Percentiles rank a stretch among this genome's conserved stretches.
Conservation (phyloP, 139 green algal species). For the Chlorella sp. region DNA sequence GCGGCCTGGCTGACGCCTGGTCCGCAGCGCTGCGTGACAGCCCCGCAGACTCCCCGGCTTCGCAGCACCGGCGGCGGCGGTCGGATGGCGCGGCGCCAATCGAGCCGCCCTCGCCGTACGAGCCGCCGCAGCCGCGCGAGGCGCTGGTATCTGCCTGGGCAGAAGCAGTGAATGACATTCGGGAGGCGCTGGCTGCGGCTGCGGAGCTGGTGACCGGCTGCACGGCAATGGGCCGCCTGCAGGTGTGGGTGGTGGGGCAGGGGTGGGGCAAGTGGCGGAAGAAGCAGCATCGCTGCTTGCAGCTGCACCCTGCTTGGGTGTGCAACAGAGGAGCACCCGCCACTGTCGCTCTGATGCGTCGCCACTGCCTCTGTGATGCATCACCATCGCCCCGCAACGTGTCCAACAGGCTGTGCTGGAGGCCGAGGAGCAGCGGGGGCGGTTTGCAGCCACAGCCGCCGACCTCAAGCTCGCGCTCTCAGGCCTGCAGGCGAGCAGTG, state of each 20-base stretch:
- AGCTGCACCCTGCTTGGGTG: background rate
- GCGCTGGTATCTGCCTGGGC: conserved; percentile 1
- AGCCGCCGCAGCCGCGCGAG: background rate
- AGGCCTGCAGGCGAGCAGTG: background rate
- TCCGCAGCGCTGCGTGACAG: background rate
- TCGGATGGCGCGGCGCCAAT: too few relatives aligned
- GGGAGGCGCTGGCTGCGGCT: conserved; percentile 10
- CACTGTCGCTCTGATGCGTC: background rate
- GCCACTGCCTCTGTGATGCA: background rate
- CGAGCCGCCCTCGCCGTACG: background rate
- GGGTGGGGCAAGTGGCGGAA: background rate
- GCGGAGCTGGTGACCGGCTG: conserved; percentile 26
- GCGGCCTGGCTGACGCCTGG: background rate
- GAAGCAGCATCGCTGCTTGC: background rate
- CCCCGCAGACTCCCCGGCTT: background rate
- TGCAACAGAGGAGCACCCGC: background rate
- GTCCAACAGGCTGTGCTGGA: conserved; percentile 34
- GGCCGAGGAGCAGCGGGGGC: conserved; percentile 15
- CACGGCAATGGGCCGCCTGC: conserved; percentile 22
- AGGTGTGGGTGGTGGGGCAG: background rate
- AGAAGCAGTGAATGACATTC: background rate
- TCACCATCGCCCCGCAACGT: too few relatives aligned
- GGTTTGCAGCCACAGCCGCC: background rate
- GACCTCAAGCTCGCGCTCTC: conserved; percentile 28
- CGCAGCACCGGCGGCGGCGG: background rate